Evolutionary conservation across 1,284 basidiomycete species (phyloP), one percentile per base, ranked within the genome.

Genomic region (Apiotrichum gracile): DNA sequence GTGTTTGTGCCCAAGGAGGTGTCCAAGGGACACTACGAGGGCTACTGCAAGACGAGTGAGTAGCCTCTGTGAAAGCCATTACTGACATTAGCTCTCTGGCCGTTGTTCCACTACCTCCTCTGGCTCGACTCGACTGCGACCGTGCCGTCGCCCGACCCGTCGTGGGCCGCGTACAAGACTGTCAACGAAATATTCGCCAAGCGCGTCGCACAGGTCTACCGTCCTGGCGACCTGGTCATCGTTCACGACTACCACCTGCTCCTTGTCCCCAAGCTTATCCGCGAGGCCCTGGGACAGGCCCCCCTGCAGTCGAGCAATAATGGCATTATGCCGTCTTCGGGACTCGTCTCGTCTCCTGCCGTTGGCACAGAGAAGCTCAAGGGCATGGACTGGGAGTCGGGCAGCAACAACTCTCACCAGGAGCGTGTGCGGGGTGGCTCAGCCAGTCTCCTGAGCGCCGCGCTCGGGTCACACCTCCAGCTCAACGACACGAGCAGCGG

Each of bases 1-100:
- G 88, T 97, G 19, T 96, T 91, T 87, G 80, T 96, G 25, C 88
- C 92, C 61, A 88, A 91, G 69, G 85, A 86, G 72, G 82, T 91
- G 38, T 90, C 89, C 25, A 91, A 91, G 70, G 89, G 87, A 0
- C 91, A 96, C 74, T 97, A 97, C 70, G 91, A 93, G 65, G 93
- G 92, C 0, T 97, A 97, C 77, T 97, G 93, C 83, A 99, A 99
- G 75, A 86, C 88, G 65, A 96, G 88, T 91, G 68, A 77, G 83
- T 81, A 12, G 12, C 59, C 10, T 19, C n/a, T 9, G 5, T 24
- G 16, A 13, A 5, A 21, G n/a, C 4, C 3, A 9, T 29, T 1
- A 45, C 53, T 58, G 43, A 60, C 49, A 8, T 43, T 64, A 90
- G 88, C 87, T 34, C 83, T 99, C 47, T 99, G 94, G 94, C 96